Evolutionary conservation across 306 rosid genomes (phyloP), one percentile per base, ranked within the genome.

Genomic region (Glycine tomentella): DNA sequence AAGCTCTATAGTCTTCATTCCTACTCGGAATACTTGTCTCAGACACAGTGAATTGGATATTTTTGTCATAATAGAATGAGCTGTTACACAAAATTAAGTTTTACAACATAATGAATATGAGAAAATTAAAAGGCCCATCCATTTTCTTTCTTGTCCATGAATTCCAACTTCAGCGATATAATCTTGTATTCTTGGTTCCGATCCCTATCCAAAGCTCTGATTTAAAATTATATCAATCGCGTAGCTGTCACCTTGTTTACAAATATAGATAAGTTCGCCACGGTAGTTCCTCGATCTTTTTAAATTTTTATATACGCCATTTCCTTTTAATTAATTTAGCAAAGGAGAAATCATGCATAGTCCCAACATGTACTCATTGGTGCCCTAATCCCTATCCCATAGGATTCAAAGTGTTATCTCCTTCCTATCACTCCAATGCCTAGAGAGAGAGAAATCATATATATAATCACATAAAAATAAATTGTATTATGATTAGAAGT

Each of bases 221-320:
- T 52, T 72, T 33, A 0, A 72, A 72, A 52, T 72, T 64, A 72
- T 72, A 53, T 53, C 7, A 40, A 40, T 40, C 3, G 0, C 44
- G 44, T 38, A 38, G 44, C 44, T 38, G 44, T 38, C 44, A 38
- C 44, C 44, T 38, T 61, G 61, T 16, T 14, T 31, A 38, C 70
- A 50, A n/a, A 46, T 69, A 34, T 25, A 38, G 80, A 63, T 65
- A 69, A 67, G 73, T 44, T 42, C 36, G 53, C 52, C 72, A 67
- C 52, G 11, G 8, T 42, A n/a, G 6, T 14, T 40, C 46, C 33
- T 67, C 8, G 3, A 17, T 9, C 10, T 9, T 15, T 38, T 67
- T 15, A 1, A 67, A 3, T 7, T 13, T 67, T 67, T 67, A 8
- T n/a, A n/a, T n/a, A n/a, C n/a, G 20, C 9, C 10, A 38, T 36